Evolutionary conservation across 2,329 filamentous ascomycete genomes (phyloP).

Genomic region (Xylaria sp.): DNA sequence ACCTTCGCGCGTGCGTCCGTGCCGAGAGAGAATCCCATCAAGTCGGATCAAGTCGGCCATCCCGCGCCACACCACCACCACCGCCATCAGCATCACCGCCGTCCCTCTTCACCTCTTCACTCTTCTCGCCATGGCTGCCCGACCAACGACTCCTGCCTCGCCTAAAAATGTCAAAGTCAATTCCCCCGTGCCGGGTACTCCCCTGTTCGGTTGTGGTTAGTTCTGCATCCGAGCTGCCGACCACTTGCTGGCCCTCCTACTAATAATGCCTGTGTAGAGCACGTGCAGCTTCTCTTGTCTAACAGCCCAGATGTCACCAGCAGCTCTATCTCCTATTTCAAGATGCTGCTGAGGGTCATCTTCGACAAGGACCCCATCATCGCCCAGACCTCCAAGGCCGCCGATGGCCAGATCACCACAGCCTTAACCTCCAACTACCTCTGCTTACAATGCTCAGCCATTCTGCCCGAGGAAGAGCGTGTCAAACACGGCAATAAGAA

Average conservation of each 20-base stretch:
- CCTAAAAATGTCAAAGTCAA: constrained; percentile 69
- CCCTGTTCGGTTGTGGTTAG: constrained; percentile 73
- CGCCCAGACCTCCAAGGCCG: constrained; percentile 71
- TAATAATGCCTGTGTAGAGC: constrained; percentile 62
- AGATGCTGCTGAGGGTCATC: constrained; percentile 75
- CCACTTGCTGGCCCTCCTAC: constrained; percentile 33
- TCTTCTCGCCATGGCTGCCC: constrained; percentile 45
- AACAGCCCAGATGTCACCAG: constrained; percentile 72
- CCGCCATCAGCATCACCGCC: not conserved
- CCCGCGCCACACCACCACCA: not conserved
- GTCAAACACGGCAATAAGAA: constrained; percentile 75
- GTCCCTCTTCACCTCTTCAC: too few relatives aligned
- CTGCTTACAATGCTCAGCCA: constrained; percentile 77
- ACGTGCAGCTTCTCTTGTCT: constrained; percentile 74
- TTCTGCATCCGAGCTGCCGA: constrained; percentile 29
- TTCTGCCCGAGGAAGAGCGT: constrained; percentile 73
- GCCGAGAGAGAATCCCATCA: not conserved
- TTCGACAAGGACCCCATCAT: constrained; percentile 74
- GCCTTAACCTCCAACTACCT: constrained; percentile 76
- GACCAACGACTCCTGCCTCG: constrained; percentile 50
- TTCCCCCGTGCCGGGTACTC: constrained; percentile 66
- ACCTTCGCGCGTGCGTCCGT: not conserved
- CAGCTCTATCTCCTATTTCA: constrained; percentile 77
- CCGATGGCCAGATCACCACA: constrained; percentile 67
- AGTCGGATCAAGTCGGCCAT: not conserved